Evolutionary conservation across 805 yeast species (phyloP), one percentile per base, ranked within the genome.

Genomic region (Grigorovia jiainica): DNA sequence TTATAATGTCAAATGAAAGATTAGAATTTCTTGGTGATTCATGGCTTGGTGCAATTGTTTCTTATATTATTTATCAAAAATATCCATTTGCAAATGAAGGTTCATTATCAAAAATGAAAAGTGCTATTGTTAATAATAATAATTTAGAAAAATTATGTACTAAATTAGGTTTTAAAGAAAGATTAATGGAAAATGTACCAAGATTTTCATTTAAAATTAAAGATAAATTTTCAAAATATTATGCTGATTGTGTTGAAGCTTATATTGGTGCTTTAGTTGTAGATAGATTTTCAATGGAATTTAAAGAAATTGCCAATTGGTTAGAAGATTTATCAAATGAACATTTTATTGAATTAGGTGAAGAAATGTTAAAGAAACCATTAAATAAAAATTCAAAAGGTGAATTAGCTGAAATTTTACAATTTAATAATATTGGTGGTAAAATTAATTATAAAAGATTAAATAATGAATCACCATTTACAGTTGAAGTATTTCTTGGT

Each of bases 201-300:
- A 74, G 66, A 25, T 53, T 67, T 11, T 64, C 68, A 33, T 54
- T 63, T 31, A 61, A 64, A 29, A 78, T 82, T 5, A 74, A 70
- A 43, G 73, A 72, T 47, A 87, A 84, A 56, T 66, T 81, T 6
- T 38, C 45, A 4, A 53, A 52, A 36, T 41, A 52, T 21, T 72
- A 71, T 54, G 95, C 96, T 0, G 97, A 89, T 65, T 75, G 82
- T 2, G 82, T 87, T 53, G 97, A 89, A 61, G 95, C 96, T 0
- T 87, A 87, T 52, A 70, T 89, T 37, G 96, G 95, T 1, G 97
- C 90, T 0, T 61, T 87, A 24, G 54, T 53, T 3, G 61, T 74
- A 16, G 89, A 82, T 36, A 45, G 55, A 46, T 59, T 69, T 33
- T 51, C 60, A 0, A 45, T 47, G 8, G 73, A 75, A 44, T 66